Evolutionary conservation across 345 rosid species (phyloP).

Genomic region (Raphanus raphanistrum): DNA sequence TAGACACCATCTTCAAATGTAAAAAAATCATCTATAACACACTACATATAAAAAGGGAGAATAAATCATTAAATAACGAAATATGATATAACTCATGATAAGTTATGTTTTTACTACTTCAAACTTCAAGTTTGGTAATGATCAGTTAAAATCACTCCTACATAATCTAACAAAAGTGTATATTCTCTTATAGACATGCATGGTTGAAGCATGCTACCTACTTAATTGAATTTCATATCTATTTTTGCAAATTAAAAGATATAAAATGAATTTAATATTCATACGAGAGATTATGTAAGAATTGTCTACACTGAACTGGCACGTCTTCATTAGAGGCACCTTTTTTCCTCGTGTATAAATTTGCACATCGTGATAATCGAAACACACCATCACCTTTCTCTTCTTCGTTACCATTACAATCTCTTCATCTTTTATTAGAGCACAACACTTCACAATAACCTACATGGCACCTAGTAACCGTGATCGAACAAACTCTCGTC

Average conservation of each 20-base stretch:
- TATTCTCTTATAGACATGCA: not conserved
- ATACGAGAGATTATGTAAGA: not conserved
- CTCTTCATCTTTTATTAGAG: conserved; percentile 15
- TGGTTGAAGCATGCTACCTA: conserved; percentile 4
- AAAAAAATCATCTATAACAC: not conserved
- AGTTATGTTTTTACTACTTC: not conserved
- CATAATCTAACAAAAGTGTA: not conserved
- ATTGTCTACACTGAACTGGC: conserved; percentile 21
- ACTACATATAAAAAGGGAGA: not conserved
- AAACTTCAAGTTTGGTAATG: not conserved
- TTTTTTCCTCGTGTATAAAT: conserved; percentile 12
- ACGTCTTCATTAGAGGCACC: conserved; percentile 18
- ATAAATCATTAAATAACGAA: too few species aligned
- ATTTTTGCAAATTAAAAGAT: not conserved
- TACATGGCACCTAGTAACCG: conserved; percentile 18
- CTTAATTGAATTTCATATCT: not conserved
- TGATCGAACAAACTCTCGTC: conserved; percentile 31
- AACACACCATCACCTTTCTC: conserved; percentile 18
- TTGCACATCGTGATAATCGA: conserved; percentile 29
- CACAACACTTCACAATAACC: conserved; percentile 6
- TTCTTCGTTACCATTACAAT: conserved; percentile 13
- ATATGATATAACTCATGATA: not conserved
- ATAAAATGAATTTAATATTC: not conserved
- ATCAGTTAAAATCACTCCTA: not conserved
- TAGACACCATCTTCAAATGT: not conserved